phyloP scores from a whole-genome alignment of 83 land plant species.

The Picea abies region DNA sequence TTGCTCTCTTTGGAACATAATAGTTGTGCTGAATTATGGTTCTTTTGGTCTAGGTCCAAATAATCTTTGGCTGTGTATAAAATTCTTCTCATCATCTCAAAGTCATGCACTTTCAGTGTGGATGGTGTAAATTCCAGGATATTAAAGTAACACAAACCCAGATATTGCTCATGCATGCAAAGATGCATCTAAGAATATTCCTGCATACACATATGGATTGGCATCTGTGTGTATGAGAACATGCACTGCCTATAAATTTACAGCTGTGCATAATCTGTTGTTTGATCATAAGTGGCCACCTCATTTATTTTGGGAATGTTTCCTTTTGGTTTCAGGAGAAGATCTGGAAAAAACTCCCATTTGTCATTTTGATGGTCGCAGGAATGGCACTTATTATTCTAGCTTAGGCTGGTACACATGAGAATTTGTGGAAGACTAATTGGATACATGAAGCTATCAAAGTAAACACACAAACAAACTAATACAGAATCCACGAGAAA shows the following conservation, averaged over 20 bases:
- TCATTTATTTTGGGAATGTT: constrained; percentile 7
- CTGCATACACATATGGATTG: background rate
- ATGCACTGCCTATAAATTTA: background rate
- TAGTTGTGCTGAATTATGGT: background rate
- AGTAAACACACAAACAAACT: background rate
- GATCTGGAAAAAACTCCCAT: constrained; percentile 31
- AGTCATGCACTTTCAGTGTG: background rate
- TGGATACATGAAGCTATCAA: background rate
- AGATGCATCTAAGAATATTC: background rate
- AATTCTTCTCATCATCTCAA: background rate
- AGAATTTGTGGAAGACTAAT: constrained; percentile 2
- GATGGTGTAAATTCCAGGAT: too few species aligned
- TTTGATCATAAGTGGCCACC: constrained; percentile 1
- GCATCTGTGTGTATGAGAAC: background rate
- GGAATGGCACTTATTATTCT: constrained; percentile 30
- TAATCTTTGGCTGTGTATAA: background rate
- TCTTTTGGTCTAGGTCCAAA: background rate
- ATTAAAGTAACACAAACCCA: background rate
- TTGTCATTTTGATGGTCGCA: constrained; percentile 29
- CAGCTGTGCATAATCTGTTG: background rate
- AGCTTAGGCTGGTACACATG: constrained; percentile 7
- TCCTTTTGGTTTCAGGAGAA: constrained; percentile 28
- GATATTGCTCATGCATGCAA: background rate
- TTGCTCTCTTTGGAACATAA: background rate
- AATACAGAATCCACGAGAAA: background rate